phyloP scores from a whole-genome alignment of 345 rosid genomes.

The Moringa oleifera region DNA sequence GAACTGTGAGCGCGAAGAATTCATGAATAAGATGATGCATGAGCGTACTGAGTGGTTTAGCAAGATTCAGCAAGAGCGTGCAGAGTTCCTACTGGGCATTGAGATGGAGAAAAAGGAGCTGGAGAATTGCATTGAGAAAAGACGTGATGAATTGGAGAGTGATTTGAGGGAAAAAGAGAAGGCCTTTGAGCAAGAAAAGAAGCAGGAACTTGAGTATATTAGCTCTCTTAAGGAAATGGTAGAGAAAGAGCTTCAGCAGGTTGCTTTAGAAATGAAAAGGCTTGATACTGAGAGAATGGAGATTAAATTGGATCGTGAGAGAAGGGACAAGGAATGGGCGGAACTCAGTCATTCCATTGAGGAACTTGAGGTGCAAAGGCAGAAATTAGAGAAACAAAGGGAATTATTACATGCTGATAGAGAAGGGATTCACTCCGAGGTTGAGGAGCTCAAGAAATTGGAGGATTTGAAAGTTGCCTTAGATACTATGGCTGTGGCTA shows the following conservation, averaged over 20 bases:
- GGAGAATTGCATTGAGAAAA: constrained; percentile 64
- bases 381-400: constrained; percentile 77
- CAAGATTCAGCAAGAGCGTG: constrained; percentile 81
- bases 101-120: constrained; percentile 82
- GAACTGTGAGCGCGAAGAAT: constrained; percentile 75
- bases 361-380: constrained; percentile 72
- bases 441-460: constrained; percentile 65
- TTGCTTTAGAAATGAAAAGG: constrained; percentile 59
- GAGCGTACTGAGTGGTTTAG: constrained; percentile 85
- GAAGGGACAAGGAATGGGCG: constrained; percentile 77
- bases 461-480: constrained; percentile 69
- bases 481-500: constrained; percentile 63
- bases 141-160: constrained; percentile 78
- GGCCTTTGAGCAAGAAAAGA: constrained; percentile 79
- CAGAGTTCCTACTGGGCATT: constrained; percentile 68
- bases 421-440: constrained; percentile 57
- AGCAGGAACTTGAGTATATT: constrained; percentile 54
- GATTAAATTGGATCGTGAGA: constrained; percentile 73
- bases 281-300: constrained; percentile 77
- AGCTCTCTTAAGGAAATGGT: constrained; percentile 58
- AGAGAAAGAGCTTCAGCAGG: constrained; percentile 64
- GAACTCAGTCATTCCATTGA: constrained; percentile 67
- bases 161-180: constrained; percentile 65
- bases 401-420: constrained; percentile 70
- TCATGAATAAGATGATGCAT: constrained; percentile 65